Conservation (phyloP, 768 basidiomycete genomes). For the Boletus bicolor region DNA sequence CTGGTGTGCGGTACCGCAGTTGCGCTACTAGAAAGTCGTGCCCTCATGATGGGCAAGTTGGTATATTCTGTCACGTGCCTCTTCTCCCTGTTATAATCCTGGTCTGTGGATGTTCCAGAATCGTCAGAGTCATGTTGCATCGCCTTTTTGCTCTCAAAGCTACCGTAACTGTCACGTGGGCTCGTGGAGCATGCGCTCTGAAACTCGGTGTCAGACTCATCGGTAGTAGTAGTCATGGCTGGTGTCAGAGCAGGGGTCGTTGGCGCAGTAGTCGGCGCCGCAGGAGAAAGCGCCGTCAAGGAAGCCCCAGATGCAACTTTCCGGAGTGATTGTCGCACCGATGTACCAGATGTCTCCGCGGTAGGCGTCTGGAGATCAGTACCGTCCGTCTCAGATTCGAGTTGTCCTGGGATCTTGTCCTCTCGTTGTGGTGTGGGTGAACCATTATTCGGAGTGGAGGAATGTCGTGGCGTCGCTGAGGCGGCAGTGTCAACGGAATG, state of each 20-base stretch:
- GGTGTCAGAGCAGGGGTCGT: slow-evolving; percentile 37
- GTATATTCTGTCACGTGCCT: slow-evolving; percentile 33
- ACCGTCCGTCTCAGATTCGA: slow-evolving; percentile 34
- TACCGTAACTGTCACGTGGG: slow-evolving; percentile 64
- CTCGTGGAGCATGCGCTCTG: slow-evolving; percentile 82
- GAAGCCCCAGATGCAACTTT: slow-evolving; percentile 35
- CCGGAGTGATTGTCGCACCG: slow-evolving; percentile 22
- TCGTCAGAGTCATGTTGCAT: slow-evolving; percentile 28
- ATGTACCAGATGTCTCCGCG: slow-evolving; percentile 25
- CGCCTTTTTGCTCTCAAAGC: slow-evolving; percentile 34
- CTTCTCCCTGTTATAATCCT: slow-evolving; percentile 29
- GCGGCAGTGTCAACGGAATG: slow-evolving; percentile 24
- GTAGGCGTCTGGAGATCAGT: slow-evolving; percentile 28
- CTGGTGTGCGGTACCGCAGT: slow-evolving; percentile 47
- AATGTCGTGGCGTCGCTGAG: slow-evolving; percentile 29
- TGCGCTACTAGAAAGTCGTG: slow-evolving; percentile 54
- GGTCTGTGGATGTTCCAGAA: slow-evolving; percentile 30
- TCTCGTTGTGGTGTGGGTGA: slow-evolving; percentile 30
- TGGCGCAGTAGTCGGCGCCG: slow-evolving; percentile 24
- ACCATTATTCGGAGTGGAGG: slow-evolving; percentile 22
- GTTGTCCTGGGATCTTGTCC: slow-evolving; percentile 39
- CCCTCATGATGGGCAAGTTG: slow-evolving; percentile 38
- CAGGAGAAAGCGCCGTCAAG: slow-evolving; percentile 25
- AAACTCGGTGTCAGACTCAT: slow-evolving; percentile 83
- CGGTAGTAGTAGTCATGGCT: slow-evolving; percentile 43